Evolutionary conservation across 768 basidiomycete species (phyloP).

Genomic region (Holtermannia corniformis): DNA sequence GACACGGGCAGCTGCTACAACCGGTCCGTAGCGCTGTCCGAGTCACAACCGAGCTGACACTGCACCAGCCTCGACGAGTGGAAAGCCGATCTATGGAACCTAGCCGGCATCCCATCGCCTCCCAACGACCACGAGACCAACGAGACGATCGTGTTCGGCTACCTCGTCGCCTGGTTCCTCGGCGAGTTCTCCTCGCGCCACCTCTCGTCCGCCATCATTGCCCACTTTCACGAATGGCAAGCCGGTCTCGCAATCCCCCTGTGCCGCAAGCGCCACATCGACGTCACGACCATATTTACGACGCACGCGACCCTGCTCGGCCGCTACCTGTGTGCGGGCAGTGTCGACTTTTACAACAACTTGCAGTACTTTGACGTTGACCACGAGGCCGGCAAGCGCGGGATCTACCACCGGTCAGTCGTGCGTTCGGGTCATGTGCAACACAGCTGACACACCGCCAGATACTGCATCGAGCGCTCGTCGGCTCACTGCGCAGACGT

Average conservation of each 20-base stretch:
- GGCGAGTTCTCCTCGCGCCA: constrained; percentile 67
- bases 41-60: neutral
- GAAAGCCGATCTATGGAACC: constrained; percentile 97
- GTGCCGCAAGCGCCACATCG: constrained; percentile 91
- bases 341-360: constrained; percentile 99
- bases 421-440: no score
- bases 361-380: constrained; percentile 99
- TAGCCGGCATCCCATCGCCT: constrained; percentile 94
- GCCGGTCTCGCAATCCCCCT: constrained; percentile 84
- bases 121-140: constrained; percentile 97
- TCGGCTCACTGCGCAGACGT: constrained; percentile 94
- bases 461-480: constrained; percentile 92
- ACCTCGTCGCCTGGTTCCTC: constrained; percentile 98
- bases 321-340: constrained; percentile 95
- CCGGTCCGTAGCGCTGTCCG: constrained; percentile 39
- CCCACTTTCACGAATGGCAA: constrained; percentile 99
- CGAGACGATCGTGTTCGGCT: constrained; percentile 94
- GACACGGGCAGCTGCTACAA: constrained; percentile 83
- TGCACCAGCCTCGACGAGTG: constrained; percentile 85
- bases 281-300: constrained; percentile 97
- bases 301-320: constrained; percentile 97
- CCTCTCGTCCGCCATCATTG: constrained; percentile 73
- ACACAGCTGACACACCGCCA: constrained; percentile 10
- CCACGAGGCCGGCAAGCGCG: constrained; percentile 96
- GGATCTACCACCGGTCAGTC: constrained; percentile 74